phyloP scores from a whole-genome alignment of 1,284 basidiomycete species.

The Cryptococcus jaspeensis region DNA sequence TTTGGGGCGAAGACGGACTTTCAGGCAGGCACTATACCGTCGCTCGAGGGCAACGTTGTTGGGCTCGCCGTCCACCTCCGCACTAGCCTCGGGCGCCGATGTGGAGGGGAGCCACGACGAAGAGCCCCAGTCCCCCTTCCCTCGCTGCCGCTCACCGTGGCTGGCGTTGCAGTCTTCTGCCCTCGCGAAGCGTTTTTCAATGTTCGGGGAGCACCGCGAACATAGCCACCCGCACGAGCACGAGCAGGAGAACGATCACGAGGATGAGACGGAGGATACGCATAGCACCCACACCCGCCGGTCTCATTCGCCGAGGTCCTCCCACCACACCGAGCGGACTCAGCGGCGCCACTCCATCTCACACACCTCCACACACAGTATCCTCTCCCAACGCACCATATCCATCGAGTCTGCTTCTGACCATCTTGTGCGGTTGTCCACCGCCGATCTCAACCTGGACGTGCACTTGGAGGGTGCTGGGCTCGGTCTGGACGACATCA shows the following conservation, averaged over 20 bases:
- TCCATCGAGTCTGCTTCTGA: not conserved
- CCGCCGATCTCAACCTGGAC: conserved; percentile 1
- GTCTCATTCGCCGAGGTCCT: not conserved
- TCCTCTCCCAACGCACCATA: not conserved
- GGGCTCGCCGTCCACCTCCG: not conserved
- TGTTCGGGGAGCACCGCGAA: conserved; percentile 1
- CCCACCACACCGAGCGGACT: not conserved
- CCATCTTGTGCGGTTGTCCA: not conserved
- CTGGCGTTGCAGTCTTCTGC: conserved; percentile 3
- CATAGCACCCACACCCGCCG: not conserved
- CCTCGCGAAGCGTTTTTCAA: conserved; percentile 7
- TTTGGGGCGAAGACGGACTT: not conserved
- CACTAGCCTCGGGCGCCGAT: not conserved
- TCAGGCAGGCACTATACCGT: too few relatives aligned
- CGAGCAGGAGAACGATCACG: too few relatives aligned
- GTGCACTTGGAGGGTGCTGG: conserved; percentile 1
- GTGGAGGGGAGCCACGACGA: not conserved
- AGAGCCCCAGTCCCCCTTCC: not conserved
- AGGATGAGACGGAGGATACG: not conserved
- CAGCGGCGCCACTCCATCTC: not conserved
- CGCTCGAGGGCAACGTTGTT: not conserved
- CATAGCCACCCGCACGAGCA: too few relatives aligned
- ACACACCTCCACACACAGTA: not conserved
- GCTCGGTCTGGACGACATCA: conserved; percentile 10
- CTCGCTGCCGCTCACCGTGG: conserved; percentile 5